Percentiles rank a stretch among this genome's conserved stretches.
Conservation (phyloP, 2,329 filamentous ascomycete genomes). For the Scopulariopsis brevicaulis region DNA sequence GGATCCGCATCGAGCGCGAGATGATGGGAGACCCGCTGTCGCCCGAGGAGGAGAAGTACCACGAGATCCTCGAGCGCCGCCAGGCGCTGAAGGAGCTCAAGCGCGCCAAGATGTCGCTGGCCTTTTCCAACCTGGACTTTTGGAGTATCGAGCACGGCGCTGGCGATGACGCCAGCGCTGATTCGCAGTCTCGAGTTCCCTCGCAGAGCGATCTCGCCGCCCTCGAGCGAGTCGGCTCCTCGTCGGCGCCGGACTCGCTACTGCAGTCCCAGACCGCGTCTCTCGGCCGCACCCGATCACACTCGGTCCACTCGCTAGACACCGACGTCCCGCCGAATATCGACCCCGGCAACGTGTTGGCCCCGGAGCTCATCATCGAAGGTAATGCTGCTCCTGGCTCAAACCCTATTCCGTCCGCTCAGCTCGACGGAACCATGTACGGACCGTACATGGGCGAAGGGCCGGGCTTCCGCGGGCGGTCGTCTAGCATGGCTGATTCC, state of each 20-base stretch:
- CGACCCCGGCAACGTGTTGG: not conserved
- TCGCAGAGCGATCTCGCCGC: constrained; percentile 26
- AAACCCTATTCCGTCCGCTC: constrained; percentile 38
- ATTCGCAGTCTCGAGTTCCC: constrained; percentile 29
- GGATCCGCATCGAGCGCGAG: constrained; percentile 66
- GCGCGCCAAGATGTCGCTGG: constrained; percentile 39
- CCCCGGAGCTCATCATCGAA: not conserved
- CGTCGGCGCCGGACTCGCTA: constrained; percentile 25
- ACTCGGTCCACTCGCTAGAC: constrained; percentile 29
- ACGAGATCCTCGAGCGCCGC: constrained; percentile 46
- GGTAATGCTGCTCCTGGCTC: constrained; percentile 22
- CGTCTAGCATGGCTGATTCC: constrained; percentile 72
- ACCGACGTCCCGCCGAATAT: not conserved
- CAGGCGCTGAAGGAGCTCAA: constrained; percentile 46
- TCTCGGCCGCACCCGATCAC: constrained; percentile 32
- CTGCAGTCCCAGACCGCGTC: constrained; percentile 29
- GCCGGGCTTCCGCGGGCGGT: constrained; percentile 49
- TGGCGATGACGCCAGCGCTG: constrained; percentile 34
- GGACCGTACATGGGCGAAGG: constrained; percentile 55
- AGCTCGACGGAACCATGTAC: constrained; percentile 68
- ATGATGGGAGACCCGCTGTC: constrained; percentile 47
- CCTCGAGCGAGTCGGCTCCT: constrained; percentile 15
- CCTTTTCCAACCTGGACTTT: constrained; percentile 43
- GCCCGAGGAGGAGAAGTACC: constrained; percentile 48
- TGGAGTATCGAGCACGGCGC: constrained; percentile 81